Percentiles rank a stretch among this genome's conserved stretches.
These are phyloP conservation scores for Atractiella rhizophila DNA, from an alignment of 768 basidiomycete genomes.

Conservation along the genomic window DNA sequence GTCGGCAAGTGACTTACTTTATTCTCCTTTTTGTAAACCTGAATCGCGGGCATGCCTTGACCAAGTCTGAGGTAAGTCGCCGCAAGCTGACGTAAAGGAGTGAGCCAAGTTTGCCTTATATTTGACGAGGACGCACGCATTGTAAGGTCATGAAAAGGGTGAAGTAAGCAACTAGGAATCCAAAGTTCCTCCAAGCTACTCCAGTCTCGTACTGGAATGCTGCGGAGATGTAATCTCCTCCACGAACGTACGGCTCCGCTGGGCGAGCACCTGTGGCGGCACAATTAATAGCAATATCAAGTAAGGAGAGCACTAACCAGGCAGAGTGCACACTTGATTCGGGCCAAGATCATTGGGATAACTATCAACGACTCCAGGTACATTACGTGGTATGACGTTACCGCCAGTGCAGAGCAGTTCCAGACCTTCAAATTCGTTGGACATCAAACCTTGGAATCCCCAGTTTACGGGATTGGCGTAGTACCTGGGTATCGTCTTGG, in stretches of 20 bases:
- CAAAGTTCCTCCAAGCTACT: conserved; percentile 38
- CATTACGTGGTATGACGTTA: conserved; percentile 42
- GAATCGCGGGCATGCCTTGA: conserved; percentile 28
- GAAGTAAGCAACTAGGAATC: conserved; percentile 45
- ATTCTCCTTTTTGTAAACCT: conserved; percentile 39
- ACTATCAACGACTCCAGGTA: no score
- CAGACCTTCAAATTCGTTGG: conserved; percentile 39
- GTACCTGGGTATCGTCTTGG: conserved; percentile 32
- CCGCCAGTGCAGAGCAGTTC: conserved; percentile 41
- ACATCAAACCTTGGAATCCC: conserved; percentile 51
- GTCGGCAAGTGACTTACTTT: conserved; percentile 3
- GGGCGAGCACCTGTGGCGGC: conserved; percentile 13
- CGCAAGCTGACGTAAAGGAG: no score
- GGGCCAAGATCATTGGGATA: conserved; percentile 36
- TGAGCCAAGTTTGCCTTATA: no score
- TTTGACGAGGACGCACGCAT: no score
- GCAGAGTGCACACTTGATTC: conserved; percentile 55
- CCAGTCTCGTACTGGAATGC: conserved; percentile 26
- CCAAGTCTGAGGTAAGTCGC: conserved; percentile 27
- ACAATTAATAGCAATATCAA: no score
- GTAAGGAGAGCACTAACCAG: conserved; percentile 36
- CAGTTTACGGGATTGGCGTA: conserved; percentile 58
- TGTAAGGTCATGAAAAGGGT: conserved; percentile 38
- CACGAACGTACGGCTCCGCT: conserved; percentile 31
- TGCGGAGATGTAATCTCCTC: conserved; percentile 39